Evolutionary conservation across 1,284 basidiomycete genomes (phyloP).

Genomic region (Pterulicium gracile): DNA sequence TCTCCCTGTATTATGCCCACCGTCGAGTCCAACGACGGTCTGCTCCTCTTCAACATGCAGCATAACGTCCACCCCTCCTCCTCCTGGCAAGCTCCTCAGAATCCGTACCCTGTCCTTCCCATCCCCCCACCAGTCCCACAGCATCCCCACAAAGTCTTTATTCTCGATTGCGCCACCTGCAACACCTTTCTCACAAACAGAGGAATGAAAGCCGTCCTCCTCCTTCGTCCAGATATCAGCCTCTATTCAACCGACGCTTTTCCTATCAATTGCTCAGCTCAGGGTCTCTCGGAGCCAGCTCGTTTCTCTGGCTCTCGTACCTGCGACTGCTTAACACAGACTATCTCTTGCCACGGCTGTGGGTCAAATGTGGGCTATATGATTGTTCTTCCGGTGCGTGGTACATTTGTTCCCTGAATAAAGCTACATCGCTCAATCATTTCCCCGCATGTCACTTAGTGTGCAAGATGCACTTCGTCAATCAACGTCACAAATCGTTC

Average conservation of each 20-base stretch:
- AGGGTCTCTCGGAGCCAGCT: conserved; percentile 25
- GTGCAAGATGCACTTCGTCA: conserved; percentile 62
- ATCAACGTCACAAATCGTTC: conserved; percentile 51
- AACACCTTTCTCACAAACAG: conserved; percentile 70
- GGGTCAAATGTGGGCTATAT: conserved; percentile 69
- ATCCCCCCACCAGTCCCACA: conserved; percentile 26
- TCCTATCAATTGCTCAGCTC: conserved; percentile 66
- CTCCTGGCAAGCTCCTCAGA: conserved; percentile 14
- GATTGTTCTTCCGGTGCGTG: conserved; percentile 54
- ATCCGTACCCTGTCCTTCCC: conserved; percentile 25
- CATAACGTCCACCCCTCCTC: conserved; percentile 8
- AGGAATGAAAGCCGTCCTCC: conserved; percentile 80
- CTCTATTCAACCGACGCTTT: conserved; percentile 79
- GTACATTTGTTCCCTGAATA: conserved; percentile 10
- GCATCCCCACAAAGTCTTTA: conserved; percentile 63
- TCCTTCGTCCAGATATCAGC: conserved; percentile 73
- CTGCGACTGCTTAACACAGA: conserved; percentile 41
- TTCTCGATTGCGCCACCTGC: conserved; percentile 70
- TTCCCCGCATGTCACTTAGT: conserved; percentile 25
- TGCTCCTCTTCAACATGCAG: conserved; percentile 4
- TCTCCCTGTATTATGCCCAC: not conserved
- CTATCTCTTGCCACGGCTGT: conserved; percentile 74
- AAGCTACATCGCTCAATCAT: conserved; percentile 4
- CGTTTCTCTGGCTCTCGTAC: conserved; percentile 22
- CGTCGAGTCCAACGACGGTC: not conserved